A percentile compares a stretch with the other conserved stretches of the same genome.
Conservation (phyloP, 1,284 basidiomycete genomes). For the Cutaneotrichosporon spelunceum region DNA sequence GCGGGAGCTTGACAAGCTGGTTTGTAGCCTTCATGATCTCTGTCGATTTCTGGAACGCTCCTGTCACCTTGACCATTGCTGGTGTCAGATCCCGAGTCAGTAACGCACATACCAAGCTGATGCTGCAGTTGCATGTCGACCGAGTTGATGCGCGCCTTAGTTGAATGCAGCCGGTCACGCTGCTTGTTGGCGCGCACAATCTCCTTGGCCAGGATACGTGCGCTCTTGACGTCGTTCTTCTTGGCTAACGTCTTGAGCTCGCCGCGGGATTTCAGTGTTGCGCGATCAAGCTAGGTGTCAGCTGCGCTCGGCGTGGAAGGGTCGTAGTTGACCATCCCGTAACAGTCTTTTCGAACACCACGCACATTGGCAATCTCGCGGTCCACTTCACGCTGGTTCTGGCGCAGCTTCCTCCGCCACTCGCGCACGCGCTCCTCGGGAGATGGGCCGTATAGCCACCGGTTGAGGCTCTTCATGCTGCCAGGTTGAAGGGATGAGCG, state of each 20-base stretch:
- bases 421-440: constrained; percentile 83
- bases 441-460: constrained; percentile 86
- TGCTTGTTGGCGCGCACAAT: constrained; percentile 94
- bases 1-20: constrained; percentile 82
- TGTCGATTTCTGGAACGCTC: constrained; percentile 91
- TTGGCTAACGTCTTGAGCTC: constrained; percentile 85
- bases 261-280: constrained; percentile 73
- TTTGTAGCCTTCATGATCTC: constrained; percentile 99
- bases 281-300: constrained; percentile 67
- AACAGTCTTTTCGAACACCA: not conserved
- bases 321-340: not conserved
- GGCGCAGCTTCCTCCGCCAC: constrained; percentile 81
- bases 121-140: constrained; percentile 88
- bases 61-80: constrained; percentile 98
- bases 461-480: constrained; percentile 48
- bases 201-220: constrained; percentile 84
- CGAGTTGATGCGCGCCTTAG: constrained; percentile 88
- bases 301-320: not conserved
- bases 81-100: constrained; percentile 1
- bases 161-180: constrained; percentile 84
- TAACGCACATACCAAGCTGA: constrained; percentile 73
- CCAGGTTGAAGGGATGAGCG: not conserved
- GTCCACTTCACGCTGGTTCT: constrained; percentile 76
- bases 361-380: constrained; percentile 86
- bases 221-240: constrained; percentile 90